Evolutionary conservation across 495 filamentous ascomycete species (phyloP).

Genomic region (Penicillium angulare): DNA sequence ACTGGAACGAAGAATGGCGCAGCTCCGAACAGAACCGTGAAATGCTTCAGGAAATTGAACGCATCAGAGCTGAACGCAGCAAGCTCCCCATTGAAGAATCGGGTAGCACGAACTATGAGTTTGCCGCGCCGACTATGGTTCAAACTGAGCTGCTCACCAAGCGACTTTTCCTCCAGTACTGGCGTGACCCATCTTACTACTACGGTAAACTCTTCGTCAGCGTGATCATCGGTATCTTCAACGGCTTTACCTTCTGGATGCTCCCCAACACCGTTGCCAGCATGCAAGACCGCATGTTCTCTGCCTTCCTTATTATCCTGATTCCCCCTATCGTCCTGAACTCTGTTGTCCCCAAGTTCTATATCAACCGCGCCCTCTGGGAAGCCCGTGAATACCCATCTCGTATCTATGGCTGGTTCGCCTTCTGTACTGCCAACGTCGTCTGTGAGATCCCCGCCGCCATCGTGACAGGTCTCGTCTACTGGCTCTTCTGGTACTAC

Average conservation of each 20-base stretch:
- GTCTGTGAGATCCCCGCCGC: constrained; percentile 74
- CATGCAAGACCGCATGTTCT: constrained; percentile 82
- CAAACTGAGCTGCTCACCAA: constrained; percentile 63
- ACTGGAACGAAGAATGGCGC: constrained; percentile 74
- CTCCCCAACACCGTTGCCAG: constrained; percentile 64
- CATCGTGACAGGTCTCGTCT: constrained; percentile 61
- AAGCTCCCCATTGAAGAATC: constrained; percentile 40
- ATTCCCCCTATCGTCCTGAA: constrained; percentile 74
- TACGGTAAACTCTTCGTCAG: constrained; percentile 72
- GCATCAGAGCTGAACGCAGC: constrained; percentile 55
- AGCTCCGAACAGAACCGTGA: constrained; percentile 54
- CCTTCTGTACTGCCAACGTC: constrained; percentile 75
- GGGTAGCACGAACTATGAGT: constrained; percentile 49
- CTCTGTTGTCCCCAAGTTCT: constrained; percentile 81
- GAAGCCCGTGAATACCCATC: constrained; percentile 72
- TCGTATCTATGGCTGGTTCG: constrained; percentile 79
- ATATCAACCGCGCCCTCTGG: constrained; percentile 72
- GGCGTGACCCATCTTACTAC: constrained; percentile 69
- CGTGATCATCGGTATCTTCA: constrained; percentile 68
- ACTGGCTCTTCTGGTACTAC: constrained; percentile 79
- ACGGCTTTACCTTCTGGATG: constrained; percentile 85
- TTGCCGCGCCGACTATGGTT: constrained; percentile 58
- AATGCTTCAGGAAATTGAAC: constrained; percentile 59
- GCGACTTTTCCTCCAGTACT: constrained; percentile 67
- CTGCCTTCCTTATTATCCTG: constrained; percentile 69